phyloP scores from a whole-genome alignment of 305 asterid genomes.

The Fraxinus greggii region DNA sequence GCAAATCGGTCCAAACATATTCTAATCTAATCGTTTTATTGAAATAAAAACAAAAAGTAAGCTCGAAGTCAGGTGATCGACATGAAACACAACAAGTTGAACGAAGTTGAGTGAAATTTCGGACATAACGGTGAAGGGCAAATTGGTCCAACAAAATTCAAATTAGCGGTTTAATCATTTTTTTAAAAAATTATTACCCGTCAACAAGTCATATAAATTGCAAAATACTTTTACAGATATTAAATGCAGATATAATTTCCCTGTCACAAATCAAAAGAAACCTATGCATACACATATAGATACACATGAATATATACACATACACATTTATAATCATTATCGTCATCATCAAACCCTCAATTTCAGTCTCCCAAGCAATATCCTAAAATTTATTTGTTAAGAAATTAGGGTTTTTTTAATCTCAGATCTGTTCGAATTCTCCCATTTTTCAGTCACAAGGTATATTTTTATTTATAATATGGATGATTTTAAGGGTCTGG shows the following conservation, averaged over 20 bases:
- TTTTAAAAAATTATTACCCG: conserved; percentile 30
- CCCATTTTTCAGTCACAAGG: background rate
- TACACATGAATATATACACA: background rate
- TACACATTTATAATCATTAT: conserved; percentile 28
- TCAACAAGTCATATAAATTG: conserved; percentile 21
- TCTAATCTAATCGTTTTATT: background rate
- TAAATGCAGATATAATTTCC: conserved; percentile 20
- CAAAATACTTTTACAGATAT: conserved; percentile 24
- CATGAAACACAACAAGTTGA: background rate
- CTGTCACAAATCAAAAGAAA: conserved; percentile 33
- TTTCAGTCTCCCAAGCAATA: conserved; percentile 47
- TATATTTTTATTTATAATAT: background rate
- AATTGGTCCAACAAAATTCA: conserved; percentile 23
- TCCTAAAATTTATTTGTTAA: conserved; percentile 3
- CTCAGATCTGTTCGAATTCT: conserved; percentile 46
- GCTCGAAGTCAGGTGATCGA: background rate
- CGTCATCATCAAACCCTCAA: conserved; percentile 36
- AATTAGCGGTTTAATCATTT: conserved; percentile 39
- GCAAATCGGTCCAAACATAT: background rate
- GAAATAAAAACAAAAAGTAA: background rate
- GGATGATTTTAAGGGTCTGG: conserved; percentile 15
- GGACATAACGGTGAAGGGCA: conserved; percentile 17
- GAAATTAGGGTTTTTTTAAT: conserved; percentile 29
- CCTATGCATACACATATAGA: conserved; percentile 8
- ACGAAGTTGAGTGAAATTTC: background rate